Base-by-base conservation (phyloP, 108 stramenopile genomes). In the Fistulifera solaris region DNA sequence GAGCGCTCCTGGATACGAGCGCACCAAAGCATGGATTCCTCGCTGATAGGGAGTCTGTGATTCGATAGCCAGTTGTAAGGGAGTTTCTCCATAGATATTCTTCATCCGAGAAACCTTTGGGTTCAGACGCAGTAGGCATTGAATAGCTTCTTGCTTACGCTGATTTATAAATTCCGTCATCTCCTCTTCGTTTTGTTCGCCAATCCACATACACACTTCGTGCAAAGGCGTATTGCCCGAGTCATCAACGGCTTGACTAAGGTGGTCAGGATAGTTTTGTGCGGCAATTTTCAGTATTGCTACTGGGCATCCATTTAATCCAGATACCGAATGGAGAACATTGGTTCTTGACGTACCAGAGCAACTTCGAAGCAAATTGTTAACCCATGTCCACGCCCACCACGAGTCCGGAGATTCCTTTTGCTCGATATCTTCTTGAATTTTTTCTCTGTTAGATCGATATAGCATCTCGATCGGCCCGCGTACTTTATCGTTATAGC, bases 381-480 rank as follows among this genome's bases (percentile, higher is more conserved):
- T 25, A 11, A 46, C 31, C 71, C 71, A 72, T 15, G 46, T 55
- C 71, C 71, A 72, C 17, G 65, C 59, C 71, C 71, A 72, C 71
- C 71, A 72, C 31, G 8, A 35, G 8, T 35, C 31, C 31, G 31
- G 31, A 35, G 31, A 35, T 6, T 35, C 31, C 31, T 35, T 35
- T 35, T 6, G 27, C 61, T 51, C 35, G 65, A 40, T 18, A 50
- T 51, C 18, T 72, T 25, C 14, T 50, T 28, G 31, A 72, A 66
- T 19, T 49, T 60, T n/a, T n/a, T 58, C 44, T 6, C 55, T 21
- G 41, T 72, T 72, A 41, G 64, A 64, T 50, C 56, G 58, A 59
- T 72, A 72, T 38, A 72, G 28, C 25, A 66, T 42, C 43, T 72
- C 71, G 21, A 72, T 41, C 14, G 71, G 62, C 11, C 71, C 70